Base-by-base conservation (phyloP, 768 basidiomycete species). In the Suillus bovinus region DNA sequence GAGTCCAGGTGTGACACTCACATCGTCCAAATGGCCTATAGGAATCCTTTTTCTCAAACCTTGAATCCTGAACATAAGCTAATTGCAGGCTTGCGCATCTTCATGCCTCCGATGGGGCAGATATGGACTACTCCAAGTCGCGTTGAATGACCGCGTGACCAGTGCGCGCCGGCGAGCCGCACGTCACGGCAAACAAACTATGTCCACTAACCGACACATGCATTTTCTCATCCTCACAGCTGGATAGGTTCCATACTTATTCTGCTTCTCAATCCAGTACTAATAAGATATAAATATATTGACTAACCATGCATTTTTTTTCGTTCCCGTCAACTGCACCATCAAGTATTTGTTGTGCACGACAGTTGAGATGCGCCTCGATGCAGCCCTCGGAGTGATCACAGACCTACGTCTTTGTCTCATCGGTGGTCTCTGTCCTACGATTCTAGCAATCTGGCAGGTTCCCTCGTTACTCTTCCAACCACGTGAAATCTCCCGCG, bases 391-490 rank as follows among this genome's bases (percentile, higher is more conserved):
- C 11, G 29, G 29, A 52, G 11, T 33, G 29, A 3, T 31, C 20
- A n/a, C 50, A n/a, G 83, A 87, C 67, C 64, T 89, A 13, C 66
- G 71, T 29, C 4, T 73, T 39, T 79, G 79, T 0, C 36, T 86
- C 4, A 61, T 67, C 65, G 8, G 66, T 65, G 69, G 82, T 67
- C 60, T 76, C 75, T n/a, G 62, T 77, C 34, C 86, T 80, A 87
- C 87, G 0, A 34, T 86, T 20, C 63, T 64, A 7, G 77, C 76
- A 2, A 61, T 88, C 29, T 67, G 76, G 27, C 56, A 57, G 11
- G 63, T 68, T 0, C 89, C 88, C 0, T 68, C 68, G 0, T 68
- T 89, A 5, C 67, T 88, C 27, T 62, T 87, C 11, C 70, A 69
- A 1, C 86, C 86, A 0, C 41, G 53, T 2, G 71, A 71, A 4